Base-by-base conservation (phyloP, 768 basidiomycete genomes). In the Russula sp. region DNA sequence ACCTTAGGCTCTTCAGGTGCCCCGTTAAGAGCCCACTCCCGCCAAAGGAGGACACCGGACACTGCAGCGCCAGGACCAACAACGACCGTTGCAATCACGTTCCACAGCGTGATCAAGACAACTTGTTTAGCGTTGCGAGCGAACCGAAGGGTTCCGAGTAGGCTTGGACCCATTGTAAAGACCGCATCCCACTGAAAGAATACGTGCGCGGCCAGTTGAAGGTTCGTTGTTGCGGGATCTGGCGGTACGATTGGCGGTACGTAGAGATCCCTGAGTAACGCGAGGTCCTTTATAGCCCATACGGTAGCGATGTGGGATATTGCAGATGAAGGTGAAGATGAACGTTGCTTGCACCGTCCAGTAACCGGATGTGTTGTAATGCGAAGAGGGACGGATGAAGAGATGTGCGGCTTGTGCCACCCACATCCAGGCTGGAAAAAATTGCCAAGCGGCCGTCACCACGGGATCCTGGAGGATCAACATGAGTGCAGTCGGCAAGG, bases 31-130 rank as follows among this genome's bases (percentile, higher is more conserved):
- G 32, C 56, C 57, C 57, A 42, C 38, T 67, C 67, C 24, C 65
- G 51, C 61, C 65, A 68, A 28, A 68, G 26, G 26, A 67, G 59
- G 38, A 63, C 56, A 9, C 67, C 65, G 7, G 65, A 62, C 18
- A 67, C 38, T 14, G 67, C 67, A 22, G 65, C 67, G 8, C 67
- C 67, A 9, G 67, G 61, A 7, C 67, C 67, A 34, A 67, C 20
- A 2, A 59, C 16, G 7, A 51, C 32, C 1, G 67, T 60, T 7
- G 65, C 61, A n/a, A 52, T 32, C 11, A 63, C 28, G 13, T 59
- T 53, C 67, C 67, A 68, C 34, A 63, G 14, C 20, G 36, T 9
- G 42, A 68, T 48, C 18, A 48, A 46, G 48, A 24, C 30, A 4
- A 38, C 48, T 28, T 68, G 55, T 48, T 46, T 28, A 13, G 42